Percentiles rank a stretch among this genome's conserved stretches.
Conservation (phyloP, 2,329 filamentous ascomycete genomes). For the Diaporthe sp. region DNA sequence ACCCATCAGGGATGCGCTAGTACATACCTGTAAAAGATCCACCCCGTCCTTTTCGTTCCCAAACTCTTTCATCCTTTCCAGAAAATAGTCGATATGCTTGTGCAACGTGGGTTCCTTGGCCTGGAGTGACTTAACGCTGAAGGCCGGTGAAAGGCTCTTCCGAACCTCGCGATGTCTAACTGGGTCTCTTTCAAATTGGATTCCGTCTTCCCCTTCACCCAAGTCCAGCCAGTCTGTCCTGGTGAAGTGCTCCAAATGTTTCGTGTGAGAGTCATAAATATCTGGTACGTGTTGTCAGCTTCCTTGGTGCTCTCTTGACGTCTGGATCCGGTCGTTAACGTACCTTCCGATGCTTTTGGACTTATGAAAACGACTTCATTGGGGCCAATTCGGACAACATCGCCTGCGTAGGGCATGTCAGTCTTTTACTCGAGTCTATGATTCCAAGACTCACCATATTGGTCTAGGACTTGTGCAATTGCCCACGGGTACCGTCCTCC, state of each 20-base stretch:
- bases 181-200: slow-evolving; percentile 14
- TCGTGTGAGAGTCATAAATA: slow-evolving; percentile 6
- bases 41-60: not conserved
- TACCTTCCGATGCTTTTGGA: slow-evolving; percentile 11
- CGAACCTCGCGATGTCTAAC: slow-evolving; percentile 16
- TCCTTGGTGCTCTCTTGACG: not conserved
- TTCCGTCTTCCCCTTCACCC: not conserved
- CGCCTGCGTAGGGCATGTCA: not conserved
- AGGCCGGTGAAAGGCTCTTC: not conserved
- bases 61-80: slow-evolving; percentile 2
- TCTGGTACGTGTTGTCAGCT: not conserved
- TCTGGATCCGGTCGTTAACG: not conserved
- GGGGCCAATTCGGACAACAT: slow-evolving; percentile 22
- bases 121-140: not conserved
- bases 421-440: no score
- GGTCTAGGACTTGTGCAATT: not conserved
- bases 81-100: slow-evolving; percentile 21
- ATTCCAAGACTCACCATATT: not conserved
- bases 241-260: slow-evolving; percentile 14
- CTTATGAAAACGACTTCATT: slow-evolving; percentile 30
- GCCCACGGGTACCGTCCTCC: slow-evolving; percentile 18
- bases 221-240: slow-evolving; percentile 22
- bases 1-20: not conserved
- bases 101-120: slow-evolving; percentile 1
- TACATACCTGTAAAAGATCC: not conserved